Conservation (phyloP, 2,329 filamentous ascomycete genomes). For the Didymella glomerata region DNA sequence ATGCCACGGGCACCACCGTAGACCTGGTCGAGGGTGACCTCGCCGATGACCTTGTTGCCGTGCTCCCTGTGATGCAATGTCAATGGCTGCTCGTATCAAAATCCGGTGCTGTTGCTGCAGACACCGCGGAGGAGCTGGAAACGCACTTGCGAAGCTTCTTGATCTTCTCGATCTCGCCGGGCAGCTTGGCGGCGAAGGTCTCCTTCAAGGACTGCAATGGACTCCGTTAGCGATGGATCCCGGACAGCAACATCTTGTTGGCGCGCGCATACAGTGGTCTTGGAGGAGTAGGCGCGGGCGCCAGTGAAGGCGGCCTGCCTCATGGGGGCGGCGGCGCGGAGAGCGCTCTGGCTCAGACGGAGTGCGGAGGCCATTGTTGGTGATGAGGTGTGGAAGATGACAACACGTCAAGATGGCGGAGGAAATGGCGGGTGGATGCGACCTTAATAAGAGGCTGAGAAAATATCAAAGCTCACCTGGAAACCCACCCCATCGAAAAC, state of each 20-base stretch:
- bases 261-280: constrained; percentile 74
- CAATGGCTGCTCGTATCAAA: constrained; percentile 27
- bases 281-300: constrained; percentile 90
- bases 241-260: neutral
- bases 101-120: neutral
- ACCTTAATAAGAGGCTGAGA: constrained; percentile 41
- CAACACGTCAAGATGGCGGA: constrained; percentile 42
- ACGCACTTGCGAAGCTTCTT: constrained; percentile 94
- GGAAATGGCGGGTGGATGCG: constrained; percentile 41
- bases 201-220: constrained; percentile 87
- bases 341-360: constrained; percentile 80
- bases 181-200: constrained; percentile 94
- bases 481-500: constrained; percentile 8
- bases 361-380: constrained; percentile 81
- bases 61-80: constrained; percentile 72
- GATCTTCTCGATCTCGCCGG: constrained; percentile 98
- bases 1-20: constrained; percentile 99
- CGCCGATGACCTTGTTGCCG: constrained; percentile 92
- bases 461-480: constrained; percentile 30
- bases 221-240: constrained; percentile 37
- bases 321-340: constrained; percentile 74
- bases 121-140: constrained; percentile 1
- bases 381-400: constrained; percentile 41
- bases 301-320: constrained; percentile 81
- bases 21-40: constrained; percentile 99